Percentiles rank a stretch among this genome's conserved stretches.
phyloP scores from a whole-genome alignment of 805 yeast genomes.

The Metschnikowia lachancei region DNA sequence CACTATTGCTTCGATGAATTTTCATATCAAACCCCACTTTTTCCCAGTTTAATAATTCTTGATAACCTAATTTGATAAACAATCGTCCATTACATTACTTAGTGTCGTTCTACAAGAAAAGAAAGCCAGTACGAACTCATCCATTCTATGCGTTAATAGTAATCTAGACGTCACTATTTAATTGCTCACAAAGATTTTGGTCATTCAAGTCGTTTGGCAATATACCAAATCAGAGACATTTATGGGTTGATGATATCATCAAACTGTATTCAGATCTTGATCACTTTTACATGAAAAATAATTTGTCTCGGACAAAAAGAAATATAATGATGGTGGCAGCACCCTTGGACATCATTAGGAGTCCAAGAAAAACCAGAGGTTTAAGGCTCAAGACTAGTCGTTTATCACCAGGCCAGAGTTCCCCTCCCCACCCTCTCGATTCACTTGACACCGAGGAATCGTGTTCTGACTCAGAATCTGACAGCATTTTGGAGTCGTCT shows the following conservation, averaged over 20 bases:
- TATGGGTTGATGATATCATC: neutral
- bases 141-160: slow-evolving; percentile 1
- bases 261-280: neutral
- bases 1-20: neutral
- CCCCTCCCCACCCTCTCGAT: slow-evolving; percentile 9
- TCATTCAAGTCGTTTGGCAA: neutral
- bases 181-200: neutral
- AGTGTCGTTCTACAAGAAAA: neutral
- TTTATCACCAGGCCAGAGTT: neutral
- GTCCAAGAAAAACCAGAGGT: neutral
- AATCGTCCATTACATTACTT: no score
- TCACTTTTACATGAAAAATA: neutral
- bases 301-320: neutral
- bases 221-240: neutral
- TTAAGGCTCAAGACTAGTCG: neutral
- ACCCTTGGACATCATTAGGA: slow-evolving; percentile 2
- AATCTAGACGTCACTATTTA: neutral
- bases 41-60: neutral
- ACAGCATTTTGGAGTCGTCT: slow-evolving; percentile 12
- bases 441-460: slow-evolving; percentile 1
- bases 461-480: slow-evolving; percentile 14
- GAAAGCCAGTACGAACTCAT: neutral
- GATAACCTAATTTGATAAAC: no score
- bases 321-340: neutral
- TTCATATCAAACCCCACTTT: neutral